A percentile compares a stretch with the other conserved stretches of the same genome.
Conservation (phyloP, 2,329 filamentous ascomycete genomes). For the Dactylella cylindrospora region DNA sequence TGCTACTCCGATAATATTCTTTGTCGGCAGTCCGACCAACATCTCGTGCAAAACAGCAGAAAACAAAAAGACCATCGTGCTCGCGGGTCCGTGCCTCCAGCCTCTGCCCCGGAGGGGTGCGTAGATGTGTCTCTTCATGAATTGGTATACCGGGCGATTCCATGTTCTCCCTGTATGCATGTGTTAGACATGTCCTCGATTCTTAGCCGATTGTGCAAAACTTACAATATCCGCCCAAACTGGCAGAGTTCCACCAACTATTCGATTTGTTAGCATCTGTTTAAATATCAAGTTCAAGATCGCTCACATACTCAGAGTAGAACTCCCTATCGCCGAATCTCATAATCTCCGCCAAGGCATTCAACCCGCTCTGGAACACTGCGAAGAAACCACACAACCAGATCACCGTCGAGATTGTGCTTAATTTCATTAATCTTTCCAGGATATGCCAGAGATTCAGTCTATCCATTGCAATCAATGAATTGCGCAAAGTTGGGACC, state of each 20-base stretch:
- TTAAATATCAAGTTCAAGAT: not conserved
- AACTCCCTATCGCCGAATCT: slow-evolving; percentile 90
- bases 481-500: slow-evolving; percentile 83
- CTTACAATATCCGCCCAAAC: slow-evolving; percentile 70
- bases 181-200: not conserved
- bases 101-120: slow-evolving; percentile 82
- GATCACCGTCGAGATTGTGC: slow-evolving; percentile 90
- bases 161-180: slow-evolving; percentile 69
- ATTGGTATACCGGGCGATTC: slow-evolving; percentile 97
- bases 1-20: slow-evolving; percentile 89
- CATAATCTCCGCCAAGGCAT: slow-evolving; percentile 86
- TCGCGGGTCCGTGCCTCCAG: slow-evolving; percentile 70
- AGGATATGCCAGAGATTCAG: slow-evolving; percentile 78
- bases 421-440: slow-evolving; percentile 90
- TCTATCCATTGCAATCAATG: slow-evolving; percentile 78
- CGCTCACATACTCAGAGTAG: slow-evolving; percentile 68
- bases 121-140: slow-evolving; percentile 94
- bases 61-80: slow-evolving; percentile 79
- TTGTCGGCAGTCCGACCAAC: slow-evolving; percentile 88
- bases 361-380: slow-evolving; percentile 88
- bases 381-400: slow-evolving; percentile 88
- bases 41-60: slow-evolving; percentile 90
- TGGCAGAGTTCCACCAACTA: slow-evolving; percentile 89
- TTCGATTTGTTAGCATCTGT: not conserved
- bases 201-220: not conserved